phyloP scores from a whole-genome alignment of 1,139 yeast genomes.

The Magnusiomyces paraingens region DNA sequence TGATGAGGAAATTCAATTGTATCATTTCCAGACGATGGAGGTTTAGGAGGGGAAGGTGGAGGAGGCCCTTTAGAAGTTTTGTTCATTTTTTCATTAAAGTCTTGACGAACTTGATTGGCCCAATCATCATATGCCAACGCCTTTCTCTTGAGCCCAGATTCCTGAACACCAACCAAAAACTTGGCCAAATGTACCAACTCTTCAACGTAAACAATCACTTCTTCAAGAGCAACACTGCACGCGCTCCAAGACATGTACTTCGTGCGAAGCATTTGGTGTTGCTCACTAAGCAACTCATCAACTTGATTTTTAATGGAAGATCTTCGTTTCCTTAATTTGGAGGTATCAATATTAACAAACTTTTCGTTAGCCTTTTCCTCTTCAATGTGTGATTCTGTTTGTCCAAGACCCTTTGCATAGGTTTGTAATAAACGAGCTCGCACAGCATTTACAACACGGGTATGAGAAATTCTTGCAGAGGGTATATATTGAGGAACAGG shows the following conservation, averaged over 20 bases:
- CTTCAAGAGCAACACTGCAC: constrained; percentile 43
- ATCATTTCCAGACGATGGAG: no score
- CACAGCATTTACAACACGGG: constrained; percentile 40
- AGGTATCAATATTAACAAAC: constrained; percentile 8
- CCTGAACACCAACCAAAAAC: constrained; percentile 43
- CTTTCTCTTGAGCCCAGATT: constrained; percentile 27
- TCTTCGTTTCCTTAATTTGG: constrained; percentile 4
- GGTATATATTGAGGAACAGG: constrained; percentile 48
- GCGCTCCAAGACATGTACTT: constrained; percentile 48
- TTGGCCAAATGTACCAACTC: constrained; percentile 40
- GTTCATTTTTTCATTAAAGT: background rate
- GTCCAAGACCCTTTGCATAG: background rate
- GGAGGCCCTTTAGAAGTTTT: background rate
- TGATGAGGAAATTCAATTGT: no score
- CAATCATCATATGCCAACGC: background rate
- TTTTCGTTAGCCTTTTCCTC: background rate
- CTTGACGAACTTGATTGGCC: background rate
- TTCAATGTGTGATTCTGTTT: background rate
- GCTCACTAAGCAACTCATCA: no score
- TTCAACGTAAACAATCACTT: constrained; percentile 44
- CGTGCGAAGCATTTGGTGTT: constrained; percentile 28
- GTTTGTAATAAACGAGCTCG: constrained; percentile 29
- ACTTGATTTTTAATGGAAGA: constrained; percentile 10
- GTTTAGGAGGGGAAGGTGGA: background rate
- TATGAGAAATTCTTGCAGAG: constrained; percentile 43